Conservation (phyloP, 176 grass and related monocot genomes). For the Echinochloa phyllopogon region DNA sequence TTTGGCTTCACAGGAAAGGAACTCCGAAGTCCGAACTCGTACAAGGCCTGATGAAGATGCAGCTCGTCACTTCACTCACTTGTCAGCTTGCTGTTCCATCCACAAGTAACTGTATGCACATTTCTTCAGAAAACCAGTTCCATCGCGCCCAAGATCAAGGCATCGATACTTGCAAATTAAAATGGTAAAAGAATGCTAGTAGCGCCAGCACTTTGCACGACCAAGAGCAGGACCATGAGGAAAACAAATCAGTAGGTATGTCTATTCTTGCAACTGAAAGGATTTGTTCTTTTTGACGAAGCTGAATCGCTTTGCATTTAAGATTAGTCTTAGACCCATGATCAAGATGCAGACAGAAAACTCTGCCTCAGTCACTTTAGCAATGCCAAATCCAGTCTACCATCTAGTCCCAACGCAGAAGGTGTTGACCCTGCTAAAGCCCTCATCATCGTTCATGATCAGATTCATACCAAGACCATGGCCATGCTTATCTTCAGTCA, state of each 20-base stretch:
- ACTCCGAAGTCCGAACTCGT: not conserved
- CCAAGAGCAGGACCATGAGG: not conserved
- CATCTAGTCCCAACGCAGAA: too few relatives aligned
- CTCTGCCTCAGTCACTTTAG: too few relatives aligned
- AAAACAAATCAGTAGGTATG: not conserved
- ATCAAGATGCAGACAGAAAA: not conserved
- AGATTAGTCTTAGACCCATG: not conserved
- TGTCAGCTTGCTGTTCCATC: not conserved
- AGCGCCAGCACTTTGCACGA: not conserved
- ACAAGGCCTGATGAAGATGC: not conserved
- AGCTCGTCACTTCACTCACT: not conserved
- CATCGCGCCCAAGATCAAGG: not conserved
- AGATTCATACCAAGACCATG: too few relatives aligned
- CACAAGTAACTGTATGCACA: not conserved
- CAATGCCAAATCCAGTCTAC: too few relatives aligned
- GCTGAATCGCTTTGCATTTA: not conserved
- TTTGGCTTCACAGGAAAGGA: conserved; percentile 4
- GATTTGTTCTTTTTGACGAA: too few relatives aligned
- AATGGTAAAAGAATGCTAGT: not conserved
- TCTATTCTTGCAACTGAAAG: not conserved
- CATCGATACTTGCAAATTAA: not conserved
- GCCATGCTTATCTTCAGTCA: too few relatives aligned
- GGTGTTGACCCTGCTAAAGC: too few relatives aligned
- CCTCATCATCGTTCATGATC: too few relatives aligned
- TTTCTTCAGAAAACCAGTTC: not conserved